Conservation (phyloP, 1,284 basidiomycete genomes). For the Pholiota adiposa region DNA sequence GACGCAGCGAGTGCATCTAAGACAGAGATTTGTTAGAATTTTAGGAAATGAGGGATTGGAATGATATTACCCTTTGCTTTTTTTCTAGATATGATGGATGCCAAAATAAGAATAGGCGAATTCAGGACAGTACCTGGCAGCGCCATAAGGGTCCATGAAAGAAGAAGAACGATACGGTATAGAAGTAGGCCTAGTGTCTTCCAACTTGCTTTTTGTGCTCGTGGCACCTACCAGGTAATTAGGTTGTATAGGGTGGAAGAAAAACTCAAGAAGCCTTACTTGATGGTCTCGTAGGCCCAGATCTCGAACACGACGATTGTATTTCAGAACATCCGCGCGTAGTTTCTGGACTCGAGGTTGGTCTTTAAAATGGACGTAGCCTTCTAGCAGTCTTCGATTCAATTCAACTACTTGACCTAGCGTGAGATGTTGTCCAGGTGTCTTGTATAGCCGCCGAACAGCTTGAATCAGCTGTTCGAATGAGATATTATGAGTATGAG, state of each 20-base stretch:
- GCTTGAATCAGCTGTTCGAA: conserved; percentile 86
- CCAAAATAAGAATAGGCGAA: conserved; percentile 93
- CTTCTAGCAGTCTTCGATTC: conserved; percentile 94
- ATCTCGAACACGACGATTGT: conserved; percentile 91
- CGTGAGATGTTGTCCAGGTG: conserved; percentile 93
- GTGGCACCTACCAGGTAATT: conserved; percentile 60
- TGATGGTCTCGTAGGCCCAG: conserved; percentile 98
- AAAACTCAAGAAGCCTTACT: conserved; percentile 48
- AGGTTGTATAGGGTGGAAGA: neutral
- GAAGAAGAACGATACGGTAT: conserved; percentile 84
- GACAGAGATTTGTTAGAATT: too few relatives aligned
- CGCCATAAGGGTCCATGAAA: conserved; percentile 87
- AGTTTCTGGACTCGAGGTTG: conserved; percentile 90
- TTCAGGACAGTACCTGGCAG: conserved; percentile 96
- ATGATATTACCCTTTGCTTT: conserved; percentile 97
- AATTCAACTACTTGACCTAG: conserved; percentile 97
- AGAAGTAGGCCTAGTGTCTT: conserved; percentile 86
- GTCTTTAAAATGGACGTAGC: conserved; percentile 93
- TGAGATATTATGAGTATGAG: neutral
- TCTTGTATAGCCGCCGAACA: conserved; percentile 91
- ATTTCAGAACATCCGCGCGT: conserved; percentile 86
- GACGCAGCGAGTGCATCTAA: conserved; percentile 96
- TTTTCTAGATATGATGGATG: conserved; percentile 85
- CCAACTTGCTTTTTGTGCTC: conserved; percentile 85
- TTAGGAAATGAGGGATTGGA: too few relatives aligned